Evolutionary conservation across 179 eudicot species (phyloP), one percentile per base, ranked within the genome.

Genomic region (Amaranthus tricolor): DNA sequence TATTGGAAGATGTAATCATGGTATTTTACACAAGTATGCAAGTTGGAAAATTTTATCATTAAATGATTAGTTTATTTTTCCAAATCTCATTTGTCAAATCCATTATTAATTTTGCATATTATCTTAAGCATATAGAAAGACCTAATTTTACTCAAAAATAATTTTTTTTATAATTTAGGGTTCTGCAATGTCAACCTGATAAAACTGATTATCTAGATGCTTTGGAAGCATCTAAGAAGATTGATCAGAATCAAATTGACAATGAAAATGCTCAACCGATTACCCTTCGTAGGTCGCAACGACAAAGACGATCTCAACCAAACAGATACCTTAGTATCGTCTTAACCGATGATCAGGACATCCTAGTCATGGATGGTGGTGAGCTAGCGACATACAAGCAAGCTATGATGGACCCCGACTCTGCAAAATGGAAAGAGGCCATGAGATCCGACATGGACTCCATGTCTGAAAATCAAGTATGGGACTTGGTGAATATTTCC

Each of bases 201-300:
- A 0, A 43, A 12, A 44, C 0, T 5, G 21, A 44, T 1, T 0
- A 0, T 6, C 49, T 2, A 0, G 16, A 13, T 12, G 6, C n/a
- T 13, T 64, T 64, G 50, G 15, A 64, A 16, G 48, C 3, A 17
- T 44, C 58, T n/a, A n/a, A n/a, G n/a, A n/a, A n/a, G n/a, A n/a
- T n/a, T n/a, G n/a, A n/a, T n/a, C n/a, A n/a, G n/a, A n/a, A n/a
- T n/a, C n/a, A n/a, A n/a, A n/a, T n/a, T n/a, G n/a, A 1, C 3
- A 14, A 54, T 11, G 5, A 11, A 1, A 4, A 0, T 1, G 1
- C 14, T 16, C 9, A 14, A 0, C 15, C 5, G 1, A 6, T 12
- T 43, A 31, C 51, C 45, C 19, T 12, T 0, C n/a, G 19, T 31
- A 44, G 51, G 20, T 44, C 51, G 6, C 9, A 16, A 0, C 43